These are phyloP conservation scores for Annulohypoxylon truncatum DNA, from an alignment of 2,329 filamentous ascomycete genomes.

Conservation along the genomic window DNA sequence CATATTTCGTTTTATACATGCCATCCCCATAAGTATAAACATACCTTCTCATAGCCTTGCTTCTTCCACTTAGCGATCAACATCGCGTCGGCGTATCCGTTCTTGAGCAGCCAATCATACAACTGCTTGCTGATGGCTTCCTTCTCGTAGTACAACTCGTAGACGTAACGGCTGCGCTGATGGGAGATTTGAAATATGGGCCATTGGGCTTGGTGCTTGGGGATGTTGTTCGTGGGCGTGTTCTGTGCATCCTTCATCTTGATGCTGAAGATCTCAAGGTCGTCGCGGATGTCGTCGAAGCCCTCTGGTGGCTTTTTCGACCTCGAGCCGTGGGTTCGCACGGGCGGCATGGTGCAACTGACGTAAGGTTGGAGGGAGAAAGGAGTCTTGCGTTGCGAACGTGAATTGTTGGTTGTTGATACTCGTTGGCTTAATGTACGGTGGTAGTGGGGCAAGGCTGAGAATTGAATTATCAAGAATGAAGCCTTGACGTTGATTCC, in stretches of 20 bases:
- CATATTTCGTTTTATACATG: not conserved
- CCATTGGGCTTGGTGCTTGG: conserved; percentile 92
- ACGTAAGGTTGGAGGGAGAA: not conserved
- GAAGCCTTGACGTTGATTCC: conserved; percentile 32
- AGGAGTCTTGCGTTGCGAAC: not conserved
- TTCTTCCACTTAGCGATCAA: conserved; percentile 99
- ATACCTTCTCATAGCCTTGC: conserved; percentile 95
- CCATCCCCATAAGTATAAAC: conserved; percentile 39
- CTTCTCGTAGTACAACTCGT: conserved; percentile 98
- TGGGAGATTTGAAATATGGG: conserved; percentile 98
- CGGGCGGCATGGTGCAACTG: conserved; percentile 70
- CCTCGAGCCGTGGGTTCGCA: conserved; percentile 72
- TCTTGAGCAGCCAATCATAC: conserved; percentile 97
- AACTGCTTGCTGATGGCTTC: conserved; percentile 92
- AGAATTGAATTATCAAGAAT: conserved; percentile 23
- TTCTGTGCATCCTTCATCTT: conserved; percentile 98
- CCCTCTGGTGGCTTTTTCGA: conserved; percentile 86
- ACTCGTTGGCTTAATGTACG: conserved; percentile 29
- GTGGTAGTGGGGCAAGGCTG: conserved; percentile 51
- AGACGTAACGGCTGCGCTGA: conserved; percentile 91
- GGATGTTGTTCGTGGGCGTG: conserved; percentile 80
- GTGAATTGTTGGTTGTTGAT: not conserved
- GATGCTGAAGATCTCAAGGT: conserved; percentile 85
- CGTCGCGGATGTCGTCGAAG: conserved; percentile 89
- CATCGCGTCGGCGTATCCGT: conserved; percentile 93